Evolutionary conservation across 495 filamentous ascomycete species (phyloP).

Genomic region (Penicillium cinerascens): DNA sequence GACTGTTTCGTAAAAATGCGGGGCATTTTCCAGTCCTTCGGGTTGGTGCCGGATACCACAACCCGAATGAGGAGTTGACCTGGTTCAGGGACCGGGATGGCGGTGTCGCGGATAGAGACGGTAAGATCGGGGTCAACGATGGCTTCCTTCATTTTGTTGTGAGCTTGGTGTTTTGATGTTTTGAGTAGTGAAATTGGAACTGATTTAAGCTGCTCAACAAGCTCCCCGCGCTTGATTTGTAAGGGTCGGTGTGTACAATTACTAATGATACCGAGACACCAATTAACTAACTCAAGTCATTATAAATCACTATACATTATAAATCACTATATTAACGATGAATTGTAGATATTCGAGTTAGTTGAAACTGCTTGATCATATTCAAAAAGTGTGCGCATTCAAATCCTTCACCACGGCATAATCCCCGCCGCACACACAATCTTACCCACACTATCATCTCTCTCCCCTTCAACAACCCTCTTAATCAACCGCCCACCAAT

Average conservation of each 20-base stretch:
- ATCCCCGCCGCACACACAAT: slow-evolving; percentile 17
- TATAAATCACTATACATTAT: too few relatives aligned
- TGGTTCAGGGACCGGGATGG: slow-evolving; percentile 57
- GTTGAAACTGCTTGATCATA: too few relatives aligned
- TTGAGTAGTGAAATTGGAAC: not conserved
- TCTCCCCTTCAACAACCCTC: slow-evolving; percentile 35
- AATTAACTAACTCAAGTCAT: too few relatives aligned
- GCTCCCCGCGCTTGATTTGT: not conserved
- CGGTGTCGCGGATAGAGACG: slow-evolving; percentile 60
- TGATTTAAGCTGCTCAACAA: not conserved
- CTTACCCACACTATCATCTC: slow-evolving; percentile 36
- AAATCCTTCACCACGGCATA: slow-evolving; percentile 3
- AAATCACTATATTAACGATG: too few relatives aligned
- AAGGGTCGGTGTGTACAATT: not conserved
- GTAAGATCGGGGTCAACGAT: slow-evolving; percentile 48
- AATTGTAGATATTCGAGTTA: too few relatives aligned
- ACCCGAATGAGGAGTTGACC: slow-evolving; percentile 70
- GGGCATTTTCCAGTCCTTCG: slow-evolving; percentile 72
- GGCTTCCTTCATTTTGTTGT: slow-evolving; percentile 37
- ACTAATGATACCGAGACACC: not conserved
- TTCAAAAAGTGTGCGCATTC: not conserved
- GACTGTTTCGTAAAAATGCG: slow-evolving; percentile 16
- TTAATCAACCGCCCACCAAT: slow-evolving; percentile 33
- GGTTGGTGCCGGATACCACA: slow-evolving; percentile 65
- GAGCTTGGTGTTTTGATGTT: not conserved